Conservation (phyloP, 192 early-diverging fungal genomes). For the Borealophlyctis nickersoniae region DNA sequence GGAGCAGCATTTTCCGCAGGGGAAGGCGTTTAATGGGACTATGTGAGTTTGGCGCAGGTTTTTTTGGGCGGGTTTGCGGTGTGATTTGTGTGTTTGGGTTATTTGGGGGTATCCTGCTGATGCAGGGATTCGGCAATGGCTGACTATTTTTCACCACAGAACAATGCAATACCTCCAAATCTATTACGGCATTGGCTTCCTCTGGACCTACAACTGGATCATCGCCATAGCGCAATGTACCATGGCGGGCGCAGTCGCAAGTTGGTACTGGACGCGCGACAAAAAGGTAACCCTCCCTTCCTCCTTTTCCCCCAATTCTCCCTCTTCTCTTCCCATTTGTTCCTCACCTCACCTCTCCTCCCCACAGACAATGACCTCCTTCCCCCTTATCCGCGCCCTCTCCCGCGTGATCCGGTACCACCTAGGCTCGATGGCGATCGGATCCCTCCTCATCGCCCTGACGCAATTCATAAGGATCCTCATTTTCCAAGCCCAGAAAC, state of each 20-base stretch:
- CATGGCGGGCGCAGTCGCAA: conserved; percentile 50
- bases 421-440: conserved; percentile 51
- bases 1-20: background rate
- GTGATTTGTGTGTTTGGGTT: too few relatives aligned
- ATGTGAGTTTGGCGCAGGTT: too few relatives aligned
- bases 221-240: conserved; percentile 46
- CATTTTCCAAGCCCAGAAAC: conserved; percentile 31
- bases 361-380: background rate
- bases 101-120: too few relatives aligned
- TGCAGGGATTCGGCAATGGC: too few relatives aligned
- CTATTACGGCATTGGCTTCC: conserved; percentile 57
- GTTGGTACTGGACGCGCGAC: conserved; percentile 54
- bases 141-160: too few relatives aligned
- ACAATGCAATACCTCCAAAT: conserved; percentile 35
- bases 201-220: conserved; percentile 50
- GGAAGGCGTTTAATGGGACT: background rate
- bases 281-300: too few relatives aligned
- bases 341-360: too few relatives aligned
- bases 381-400: conserved; percentile 37
- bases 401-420: conserved; percentile 44
- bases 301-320: too few relatives aligned
- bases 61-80: too few relatives aligned
- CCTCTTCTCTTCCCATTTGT: too few relatives aligned
- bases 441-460: conserved; percentile 52
- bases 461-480: conserved; percentile 48